Conservation (phyloP, 2,329 filamentous ascomycete species). For the Aspergillus hiratsukae region DNA sequence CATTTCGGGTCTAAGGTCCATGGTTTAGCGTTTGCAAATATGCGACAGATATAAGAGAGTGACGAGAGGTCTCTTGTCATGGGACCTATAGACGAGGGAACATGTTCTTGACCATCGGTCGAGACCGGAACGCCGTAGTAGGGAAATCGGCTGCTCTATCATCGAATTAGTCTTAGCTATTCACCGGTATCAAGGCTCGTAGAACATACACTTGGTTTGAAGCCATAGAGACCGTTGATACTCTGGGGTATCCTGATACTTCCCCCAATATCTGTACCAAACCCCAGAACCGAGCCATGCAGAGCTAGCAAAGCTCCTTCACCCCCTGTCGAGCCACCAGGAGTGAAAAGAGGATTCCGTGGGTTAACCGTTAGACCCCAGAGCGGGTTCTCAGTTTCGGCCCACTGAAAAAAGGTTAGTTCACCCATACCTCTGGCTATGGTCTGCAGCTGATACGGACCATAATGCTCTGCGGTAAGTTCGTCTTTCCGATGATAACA, state of each 20-base stretch:
- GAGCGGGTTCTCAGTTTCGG: conserved; percentile 51
- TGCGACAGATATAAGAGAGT: conserved; percentile 47
- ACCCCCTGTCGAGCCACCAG: conserved; percentile 47
- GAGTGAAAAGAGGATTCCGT: conserved; percentile 38
- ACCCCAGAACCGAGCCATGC: conserved; percentile 43
- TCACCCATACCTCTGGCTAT: background rate
- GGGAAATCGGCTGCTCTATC: conserved; percentile 53
- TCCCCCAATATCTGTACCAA: conserved; percentile 52
- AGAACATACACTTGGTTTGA: conserved; percentile 41
- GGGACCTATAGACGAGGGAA: conserved; percentile 60
- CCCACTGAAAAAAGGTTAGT: conserved; percentile 38
- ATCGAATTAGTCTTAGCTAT: background rate
- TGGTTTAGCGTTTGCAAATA: conserved; percentile 45
- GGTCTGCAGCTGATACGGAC: conserved; percentile 22
- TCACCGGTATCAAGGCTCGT: conserved; percentile 31
- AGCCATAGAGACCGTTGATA: conserved; percentile 47
- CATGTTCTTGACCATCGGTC: conserved; percentile 61
- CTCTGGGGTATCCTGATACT: conserved; percentile 48
- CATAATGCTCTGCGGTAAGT: conserved; percentile 50
- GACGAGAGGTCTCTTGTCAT: conserved; percentile 52
- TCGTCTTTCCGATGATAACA: conserved; percentile 52
- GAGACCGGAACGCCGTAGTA: conserved; percentile 58
- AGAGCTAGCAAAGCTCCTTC: conserved; percentile 40
- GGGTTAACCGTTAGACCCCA: conserved; percentile 50
- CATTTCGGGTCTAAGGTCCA: conserved; percentile 55